phyloP scores from a whole-genome alignment of 495 filamentous ascomycete genomes.

The Xylaria cubensis region DNA sequence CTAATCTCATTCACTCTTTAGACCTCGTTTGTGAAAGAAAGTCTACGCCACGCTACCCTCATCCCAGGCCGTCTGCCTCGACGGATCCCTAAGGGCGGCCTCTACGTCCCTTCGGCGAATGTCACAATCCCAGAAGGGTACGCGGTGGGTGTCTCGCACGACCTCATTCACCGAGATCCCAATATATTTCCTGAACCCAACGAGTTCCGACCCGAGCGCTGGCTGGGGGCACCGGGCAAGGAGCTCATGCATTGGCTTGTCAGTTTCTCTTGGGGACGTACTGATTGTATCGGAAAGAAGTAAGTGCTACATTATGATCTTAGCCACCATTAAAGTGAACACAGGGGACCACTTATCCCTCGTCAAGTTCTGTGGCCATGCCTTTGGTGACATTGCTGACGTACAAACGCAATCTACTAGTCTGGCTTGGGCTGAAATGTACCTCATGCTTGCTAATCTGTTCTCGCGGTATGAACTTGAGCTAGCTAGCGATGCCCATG shows the following conservation, averaged over 20 bases:
- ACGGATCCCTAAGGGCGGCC: background rate
- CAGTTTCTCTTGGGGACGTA: background rate
- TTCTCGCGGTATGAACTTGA: constrained; percentile 1
- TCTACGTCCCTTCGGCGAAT: background rate
- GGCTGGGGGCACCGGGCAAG: background rate
- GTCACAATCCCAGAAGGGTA: background rate
- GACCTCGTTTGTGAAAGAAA: background rate
- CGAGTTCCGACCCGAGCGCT: background rate
- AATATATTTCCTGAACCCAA: background rate
- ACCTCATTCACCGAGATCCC: background rate
- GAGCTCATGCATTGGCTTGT: constrained; percentile 1
- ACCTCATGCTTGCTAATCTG: background rate
- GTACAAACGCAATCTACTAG: background rate
- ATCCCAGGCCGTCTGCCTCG: background rate
- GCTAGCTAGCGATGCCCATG: background rate
- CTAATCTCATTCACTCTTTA: background rate
- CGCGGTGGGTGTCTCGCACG: background rate
- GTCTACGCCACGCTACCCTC: background rate
- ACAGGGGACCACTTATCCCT: background rate
- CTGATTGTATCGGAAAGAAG: constrained; percentile 3
- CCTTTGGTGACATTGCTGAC: background rate
- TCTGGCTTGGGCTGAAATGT: constrained; percentile 2
- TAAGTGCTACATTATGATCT: background rate
- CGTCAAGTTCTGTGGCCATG: background rate
- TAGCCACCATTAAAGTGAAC: background rate